Evolutionary conservation across 768 basidiomycete species (phyloP).

Genomic region (Boletus vermiculosoides): DNA sequence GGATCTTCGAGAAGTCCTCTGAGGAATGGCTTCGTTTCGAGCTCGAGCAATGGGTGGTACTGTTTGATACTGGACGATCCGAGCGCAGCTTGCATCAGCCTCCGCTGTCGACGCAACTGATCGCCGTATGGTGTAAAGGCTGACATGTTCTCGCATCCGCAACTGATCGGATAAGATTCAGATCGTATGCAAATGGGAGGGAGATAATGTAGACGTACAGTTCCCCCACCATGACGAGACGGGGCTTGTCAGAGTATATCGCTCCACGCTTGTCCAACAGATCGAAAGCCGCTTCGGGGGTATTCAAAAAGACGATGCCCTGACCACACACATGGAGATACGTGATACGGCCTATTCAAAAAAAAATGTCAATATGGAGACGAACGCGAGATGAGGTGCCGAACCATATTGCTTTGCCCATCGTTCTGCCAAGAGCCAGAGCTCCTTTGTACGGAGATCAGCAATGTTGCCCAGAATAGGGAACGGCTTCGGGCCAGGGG

Average conservation of each 20-base stretch:
- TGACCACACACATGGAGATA: constrained; percentile 67
- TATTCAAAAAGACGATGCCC: constrained; percentile 66
- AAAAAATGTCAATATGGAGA: not conserved
- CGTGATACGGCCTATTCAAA: constrained; percentile 50
- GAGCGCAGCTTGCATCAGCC: constrained; percentile 64
- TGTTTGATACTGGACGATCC: constrained; percentile 48
- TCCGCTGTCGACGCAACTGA: constrained; percentile 60
- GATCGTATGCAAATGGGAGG: not conserved
- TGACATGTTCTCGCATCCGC: constrained; percentile 70
- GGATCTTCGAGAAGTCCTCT: constrained; percentile 49
- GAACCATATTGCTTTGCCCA: constrained; percentile 68
- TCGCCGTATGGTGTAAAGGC: constrained; percentile 70
- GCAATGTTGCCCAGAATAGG: constrained; percentile 64
- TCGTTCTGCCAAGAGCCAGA: constrained; percentile 59
- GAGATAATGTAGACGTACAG: constrained; percentile 44
- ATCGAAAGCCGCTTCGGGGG: constrained; percentile 55
- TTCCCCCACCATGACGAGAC: constrained; percentile 67
- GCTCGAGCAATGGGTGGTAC: constrained; percentile 58
- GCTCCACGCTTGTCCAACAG: constrained; percentile 68
- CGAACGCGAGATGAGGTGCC: constrained; percentile 17
- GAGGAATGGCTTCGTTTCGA: constrained; percentile 58
- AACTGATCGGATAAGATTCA: constrained; percentile 25
- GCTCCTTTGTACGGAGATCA: constrained; percentile 58
- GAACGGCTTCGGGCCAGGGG: constrained; percentile 67
- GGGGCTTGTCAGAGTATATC: constrained; percentile 75